Percentiles rank a stretch among this genome's conserved stretches.
Evolutionary conservation across 768 basidiomycete species (phyloP).

Genomic region (Dacryopinax spathularia): DNA sequence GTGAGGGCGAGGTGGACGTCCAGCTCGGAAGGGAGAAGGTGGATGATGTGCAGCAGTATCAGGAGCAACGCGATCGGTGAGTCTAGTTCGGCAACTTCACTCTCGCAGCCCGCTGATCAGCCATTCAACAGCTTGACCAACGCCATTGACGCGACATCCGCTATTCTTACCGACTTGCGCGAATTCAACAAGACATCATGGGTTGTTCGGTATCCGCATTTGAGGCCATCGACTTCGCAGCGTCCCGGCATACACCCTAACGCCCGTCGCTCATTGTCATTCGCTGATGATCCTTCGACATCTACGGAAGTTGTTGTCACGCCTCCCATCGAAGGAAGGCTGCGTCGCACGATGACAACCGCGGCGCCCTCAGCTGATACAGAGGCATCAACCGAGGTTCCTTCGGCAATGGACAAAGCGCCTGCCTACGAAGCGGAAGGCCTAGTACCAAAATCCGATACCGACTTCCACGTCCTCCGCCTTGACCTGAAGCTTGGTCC

Average conservation of each 20-base stretch:
- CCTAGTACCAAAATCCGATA: slow-evolving; percentile 20
- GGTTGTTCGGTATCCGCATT: slow-evolving; percentile 77
- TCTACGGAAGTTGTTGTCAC: slow-evolving; percentile 52
- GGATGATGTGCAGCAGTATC: slow-evolving; percentile 1
- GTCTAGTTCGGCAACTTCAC: not conserved
- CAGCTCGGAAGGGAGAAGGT: not conserved
- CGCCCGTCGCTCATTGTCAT: slow-evolving; percentile 58
- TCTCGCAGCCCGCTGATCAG: not conserved
- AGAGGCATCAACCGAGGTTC: slow-evolving; percentile 36
- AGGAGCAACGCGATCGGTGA: slow-evolving; percentile 1
- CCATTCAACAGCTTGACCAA: slow-evolving; percentile 41
- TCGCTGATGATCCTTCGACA: slow-evolving; percentile 65
- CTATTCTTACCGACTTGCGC: slow-evolving; percentile 53
- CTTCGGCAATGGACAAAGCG: slow-evolving; percentile 20
- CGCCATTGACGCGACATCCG: slow-evolving; percentile 60
- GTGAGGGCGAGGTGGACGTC: not conserved
- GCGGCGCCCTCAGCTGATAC: slow-evolving; percentile 24
- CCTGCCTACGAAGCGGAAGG: slow-evolving; percentile 15
- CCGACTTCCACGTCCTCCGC: slow-evolving; percentile 76
- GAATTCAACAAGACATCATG: slow-evolving; percentile 75
- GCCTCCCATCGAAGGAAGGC: slow-evolving; percentile 29
- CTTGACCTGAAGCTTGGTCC: slow-evolving; percentile 86
- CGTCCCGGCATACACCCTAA: slow-evolving; percentile 17
- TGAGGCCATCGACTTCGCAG: slow-evolving; percentile 23
- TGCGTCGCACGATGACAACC: slow-evolving; percentile 44